A percentile compares a stretch with the other conserved stretches of the same genome.
phyloP scores from a whole-genome alignment of 305 asterid genomes.

The Rubia occidens region DNA sequence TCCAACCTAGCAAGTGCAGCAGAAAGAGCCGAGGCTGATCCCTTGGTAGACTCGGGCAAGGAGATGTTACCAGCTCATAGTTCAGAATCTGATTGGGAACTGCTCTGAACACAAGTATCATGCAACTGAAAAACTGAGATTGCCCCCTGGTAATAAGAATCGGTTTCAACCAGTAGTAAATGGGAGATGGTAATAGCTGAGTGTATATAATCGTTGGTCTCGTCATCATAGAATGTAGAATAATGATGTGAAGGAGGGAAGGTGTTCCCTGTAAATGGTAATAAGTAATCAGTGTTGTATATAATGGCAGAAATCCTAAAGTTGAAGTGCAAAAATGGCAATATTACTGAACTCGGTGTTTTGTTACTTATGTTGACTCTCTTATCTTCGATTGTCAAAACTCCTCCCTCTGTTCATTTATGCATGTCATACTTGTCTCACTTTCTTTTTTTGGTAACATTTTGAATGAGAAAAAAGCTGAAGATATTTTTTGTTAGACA shows the following conservation, averaged over 20 bases:
- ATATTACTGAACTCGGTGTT: neutral
- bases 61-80: slow-evolving; percentile 17
- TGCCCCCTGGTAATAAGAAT: slow-evolving; percentile 3
- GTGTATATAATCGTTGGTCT: slow-evolving; percentile 14
- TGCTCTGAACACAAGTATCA: slow-evolving; percentile 32
- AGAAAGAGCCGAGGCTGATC: slow-evolving; percentile 21
- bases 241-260: neutral
- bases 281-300: neutral
- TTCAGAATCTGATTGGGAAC: slow-evolving; percentile 75
- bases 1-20: slow-evolving; percentile 20
- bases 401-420: too few relatives aligned
- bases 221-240: neutral
- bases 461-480: too few relatives aligned
- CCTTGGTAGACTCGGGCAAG: slow-evolving; percentile 13
- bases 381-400: too few relatives aligned
- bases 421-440: too few relatives aligned
- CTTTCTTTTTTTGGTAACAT: too few relatives aligned
- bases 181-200: slow-evolving; percentile 8
- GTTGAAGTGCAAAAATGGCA: neutral
- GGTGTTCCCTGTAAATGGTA: neutral
- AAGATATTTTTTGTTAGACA: too few relatives aligned
- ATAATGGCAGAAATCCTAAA: neutral
- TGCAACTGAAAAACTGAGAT: slow-evolving; percentile 9
- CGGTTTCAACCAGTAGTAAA: neutral
- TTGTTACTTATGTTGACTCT: neutral